Evolutionary conservation across 768 basidiomycete genomes (phyloP), one percentile per base, ranked within the genome.

Genomic region (Phlebiopsis gigantea): DNA sequence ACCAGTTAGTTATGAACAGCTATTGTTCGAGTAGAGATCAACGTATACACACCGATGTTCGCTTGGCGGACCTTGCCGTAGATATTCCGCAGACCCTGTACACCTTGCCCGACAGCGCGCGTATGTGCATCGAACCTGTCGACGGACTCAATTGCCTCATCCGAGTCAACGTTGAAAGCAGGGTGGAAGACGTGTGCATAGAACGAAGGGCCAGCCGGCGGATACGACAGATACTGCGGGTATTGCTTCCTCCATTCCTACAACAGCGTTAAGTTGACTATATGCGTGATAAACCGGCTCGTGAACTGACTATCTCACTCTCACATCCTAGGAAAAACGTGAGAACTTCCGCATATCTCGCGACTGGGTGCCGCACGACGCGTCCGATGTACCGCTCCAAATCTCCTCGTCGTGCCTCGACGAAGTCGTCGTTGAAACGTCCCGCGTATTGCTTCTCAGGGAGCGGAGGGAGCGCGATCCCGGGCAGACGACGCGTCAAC

Each of bases 381-480:
- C 82, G 78, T 29, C 75, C 75, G 14, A 93, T 74, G 68, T 93
- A 95, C 41, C 88, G 75, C 67, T 93, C 90, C 44, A 95, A 74
- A 66, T 93, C 90, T 2, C 88, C 83, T 42, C 90, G 73, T 31
- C 92, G 75, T 10, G 87, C 88, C 66, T 93, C 90, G 5, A 95
- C 83, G 61, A 94, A 93, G 53, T 87, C 89, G 19, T 81, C 78
- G 57, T 79, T 88, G 68, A 93, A 93, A 8, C 90, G 76, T 1
- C 89, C 89, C 0, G 88, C 77, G 60, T 93, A 91, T 61, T 89
- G 87, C 65, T 93, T 93, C 67, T 91, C 90, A 0, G 92, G 92
- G 7, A 94, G 76, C 0, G 89, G 87, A 0, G 92, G 90, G 1
- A 94, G 75, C 3, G 83, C 84, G 26, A 93, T 81, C 0, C 88